Base-by-base conservation (phyloP, 1,284 basidiomycete species). In the Pterulicium gracile region DNA sequence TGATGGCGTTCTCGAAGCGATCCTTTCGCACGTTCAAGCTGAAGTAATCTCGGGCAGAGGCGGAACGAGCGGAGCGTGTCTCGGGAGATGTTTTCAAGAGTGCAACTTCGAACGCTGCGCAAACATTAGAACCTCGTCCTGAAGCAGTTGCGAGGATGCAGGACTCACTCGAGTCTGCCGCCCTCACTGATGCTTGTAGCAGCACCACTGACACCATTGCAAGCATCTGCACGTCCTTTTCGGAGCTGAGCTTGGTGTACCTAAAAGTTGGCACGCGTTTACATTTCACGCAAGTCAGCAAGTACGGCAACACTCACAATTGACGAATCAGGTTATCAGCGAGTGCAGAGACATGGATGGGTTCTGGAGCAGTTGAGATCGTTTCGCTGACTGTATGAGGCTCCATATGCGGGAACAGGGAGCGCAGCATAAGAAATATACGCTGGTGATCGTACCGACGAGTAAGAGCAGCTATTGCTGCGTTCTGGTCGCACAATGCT, bases 181-280 rank as follows among this genome's bases (percentile, higher is more conserved):
- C 10, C 27, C 27, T 42, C n/a, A 35, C 40, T 13, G 47, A 50
- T 13, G 64, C 67, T 55, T 75, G 75, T 2, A 89, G 66, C 2
- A 92, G 64, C 15, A 90, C 60, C 42, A 80, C 71, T 0, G 87
- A 73, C 0, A 92, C 56, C 68, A 93, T 81, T 0, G 85, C 87
- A 2, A 94, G 69, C 68, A 90, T 82, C 56, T 93, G 88, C 0
- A 91, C 61, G 56, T 94, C 88, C 53, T 77, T 84, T 22, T 68
- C 67, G 19, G 67, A 69, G 3, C 77, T 72, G 24, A 89, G 69
- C 50, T 85, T 74, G 1, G 63, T 55, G 52, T 90, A 81, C 49
- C 87, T 91, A 49, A 36, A 47, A 36, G 49, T 23, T 15, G n/a
- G n/a, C n/a, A n/a, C n/a, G n/a, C n/a, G n/a, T n/a, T n/a, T n/a